These are phyloP conservation scores for Platismatia glauca DNA, from an alignment of 495 filamentous ascomycete species.

Conservation along the genomic window DNA sequence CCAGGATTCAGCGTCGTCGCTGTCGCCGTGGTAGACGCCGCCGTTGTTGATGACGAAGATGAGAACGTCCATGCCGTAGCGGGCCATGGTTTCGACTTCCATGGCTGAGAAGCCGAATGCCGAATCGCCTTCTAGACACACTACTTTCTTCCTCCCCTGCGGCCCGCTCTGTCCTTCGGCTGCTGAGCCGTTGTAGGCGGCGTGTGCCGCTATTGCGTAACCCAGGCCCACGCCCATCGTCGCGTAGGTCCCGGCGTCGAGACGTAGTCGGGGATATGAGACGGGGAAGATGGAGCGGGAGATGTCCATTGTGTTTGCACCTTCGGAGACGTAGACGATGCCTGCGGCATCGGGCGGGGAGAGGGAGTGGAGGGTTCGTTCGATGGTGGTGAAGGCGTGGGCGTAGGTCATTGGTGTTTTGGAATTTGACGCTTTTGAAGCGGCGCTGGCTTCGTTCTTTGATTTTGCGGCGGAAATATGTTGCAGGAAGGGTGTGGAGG, in stretches of 20 bases:
- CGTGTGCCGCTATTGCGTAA: constrained; percentile 54
- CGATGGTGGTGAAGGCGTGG: constrained; percentile 47
- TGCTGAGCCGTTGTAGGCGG: constrained; percentile 45
- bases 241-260: constrained; percentile 57
- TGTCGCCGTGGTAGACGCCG: constrained; percentile 54
- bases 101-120: constrained; percentile 56
- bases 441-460: constrained; percentile 43
- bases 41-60: constrained; percentile 59
- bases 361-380: constrained; percentile 35
- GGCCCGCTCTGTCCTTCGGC: constrained; percentile 19
- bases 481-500: constrained; percentile 30
- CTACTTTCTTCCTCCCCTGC: constrained; percentile 43
- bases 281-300: constrained; percentile 52
- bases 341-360: constrained; percentile 37
- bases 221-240: constrained; percentile 63
- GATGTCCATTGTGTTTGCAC: constrained; percentile 62
- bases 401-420: constrained; percentile 45
- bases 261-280: constrained; percentile 48
- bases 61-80: constrained; percentile 52
- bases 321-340: constrained; percentile 56
- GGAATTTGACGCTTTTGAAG: constrained; percentile 28
- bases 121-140: constrained; percentile 54
- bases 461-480: constrained; percentile 33
- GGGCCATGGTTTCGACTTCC: constrained; percentile 58
- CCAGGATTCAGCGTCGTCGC: constrained; percentile 35